These are phyloP conservation scores for Claviceps sorghi DNA, from an alignment of 2,329 filamentous ascomycete species.

Conservation along the genomic window DNA sequence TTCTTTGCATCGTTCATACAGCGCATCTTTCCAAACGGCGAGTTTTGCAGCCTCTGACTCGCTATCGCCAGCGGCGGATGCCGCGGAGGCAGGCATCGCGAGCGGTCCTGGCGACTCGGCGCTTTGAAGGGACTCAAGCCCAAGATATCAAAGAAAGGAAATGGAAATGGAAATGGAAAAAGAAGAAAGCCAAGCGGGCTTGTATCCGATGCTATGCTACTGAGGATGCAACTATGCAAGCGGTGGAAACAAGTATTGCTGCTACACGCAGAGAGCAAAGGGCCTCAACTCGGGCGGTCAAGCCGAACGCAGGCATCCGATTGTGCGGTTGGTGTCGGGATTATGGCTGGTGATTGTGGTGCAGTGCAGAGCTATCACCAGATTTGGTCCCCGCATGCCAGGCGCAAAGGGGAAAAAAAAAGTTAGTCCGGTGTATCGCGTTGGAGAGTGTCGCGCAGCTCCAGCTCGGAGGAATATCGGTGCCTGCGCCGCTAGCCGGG, in stretches of 20 bases:
- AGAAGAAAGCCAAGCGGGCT: not conserved
- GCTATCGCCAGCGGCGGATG: conserved; percentile 12
- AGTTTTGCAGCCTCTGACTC: conserved; percentile 28
- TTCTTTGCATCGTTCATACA: conserved; percentile 41
- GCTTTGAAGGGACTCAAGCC: not conserved
- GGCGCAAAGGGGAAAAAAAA: not conserved
- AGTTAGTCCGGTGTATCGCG: too few relatives aligned
- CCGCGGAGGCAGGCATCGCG: conserved; percentile 16
- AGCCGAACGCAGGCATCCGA: not conserved
- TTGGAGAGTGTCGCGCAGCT: not conserved
- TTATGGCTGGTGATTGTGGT: not conserved
- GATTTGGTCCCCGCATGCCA: conserved; percentile 1
- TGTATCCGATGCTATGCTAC: not conserved
- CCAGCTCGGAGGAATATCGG: not conserved
- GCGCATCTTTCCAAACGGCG: conserved; percentile 36
- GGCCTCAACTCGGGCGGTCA: not conserved
- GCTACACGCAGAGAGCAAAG: not conserved
- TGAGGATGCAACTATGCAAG: not conserved
- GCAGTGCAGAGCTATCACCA: not conserved
- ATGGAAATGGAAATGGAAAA: not conserved
- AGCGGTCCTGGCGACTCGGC: not conserved
- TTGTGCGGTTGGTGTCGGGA: conserved; percentile 4
- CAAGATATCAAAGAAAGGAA: not conserved
- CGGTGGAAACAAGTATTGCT: not conserved
- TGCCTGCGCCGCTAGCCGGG: not conserved